A percentile compares a stretch with the other conserved stretches of the same genome.
phyloP scores from a whole-genome alignment of 306 rosid species.

The Trifolium pratense region DNA sequence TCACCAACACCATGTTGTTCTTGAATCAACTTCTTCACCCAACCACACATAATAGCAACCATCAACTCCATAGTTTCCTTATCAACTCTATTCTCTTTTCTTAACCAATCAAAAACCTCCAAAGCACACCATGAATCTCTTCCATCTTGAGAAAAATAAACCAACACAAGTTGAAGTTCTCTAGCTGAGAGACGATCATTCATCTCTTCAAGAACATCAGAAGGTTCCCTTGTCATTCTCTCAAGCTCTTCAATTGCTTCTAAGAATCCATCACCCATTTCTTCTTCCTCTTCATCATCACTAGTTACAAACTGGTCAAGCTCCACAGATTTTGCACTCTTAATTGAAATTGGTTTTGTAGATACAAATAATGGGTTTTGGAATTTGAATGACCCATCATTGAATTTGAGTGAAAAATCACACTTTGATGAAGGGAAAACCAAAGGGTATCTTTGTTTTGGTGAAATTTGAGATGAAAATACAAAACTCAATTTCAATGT shows the following conservation, averaged over 20 bases:
- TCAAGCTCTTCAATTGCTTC: slow-evolving; percentile 96
- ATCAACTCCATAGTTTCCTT: slow-evolving; percentile 98
- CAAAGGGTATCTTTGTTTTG: slow-evolving; percentile 44
- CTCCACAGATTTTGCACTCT: slow-evolving; percentile 68
- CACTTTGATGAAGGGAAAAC: slow-evolving; percentile 34
- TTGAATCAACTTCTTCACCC: slow-evolving; percentile 85
- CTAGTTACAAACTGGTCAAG: slow-evolving; percentile 86
- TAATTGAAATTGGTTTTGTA: slow-evolving; percentile 44
- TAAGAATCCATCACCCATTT: slow-evolving; percentile 88
- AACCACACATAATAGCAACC: slow-evolving; percentile 92
- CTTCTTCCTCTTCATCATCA: slow-evolving; percentile 78
- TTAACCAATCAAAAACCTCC: slow-evolving; percentile 97
- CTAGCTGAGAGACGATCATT: slow-evolving; percentile 86
- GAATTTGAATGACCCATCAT: slow-evolving; percentile 47
- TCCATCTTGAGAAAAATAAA: slow-evolving; percentile 93
- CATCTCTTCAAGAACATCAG: slow-evolving; percentile 92
- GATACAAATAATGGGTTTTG: slow-evolving; percentile 43
- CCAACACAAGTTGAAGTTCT: slow-evolving; percentile 89
- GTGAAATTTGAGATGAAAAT: slow-evolving; percentile 47
- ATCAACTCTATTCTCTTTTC: slow-evolving; percentile 90
- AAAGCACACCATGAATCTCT: slow-evolving; percentile 98
- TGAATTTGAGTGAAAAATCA: slow-evolving; percentile 41
- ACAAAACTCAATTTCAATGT: slow-evolving; percentile 49
- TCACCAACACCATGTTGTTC: slow-evolving; percentile 66
- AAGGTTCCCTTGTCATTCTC: slow-evolving; percentile 95